Conservation (phyloP, 2,329 filamentous ascomycete species). For the Microcyclospora pomicola region DNA sequence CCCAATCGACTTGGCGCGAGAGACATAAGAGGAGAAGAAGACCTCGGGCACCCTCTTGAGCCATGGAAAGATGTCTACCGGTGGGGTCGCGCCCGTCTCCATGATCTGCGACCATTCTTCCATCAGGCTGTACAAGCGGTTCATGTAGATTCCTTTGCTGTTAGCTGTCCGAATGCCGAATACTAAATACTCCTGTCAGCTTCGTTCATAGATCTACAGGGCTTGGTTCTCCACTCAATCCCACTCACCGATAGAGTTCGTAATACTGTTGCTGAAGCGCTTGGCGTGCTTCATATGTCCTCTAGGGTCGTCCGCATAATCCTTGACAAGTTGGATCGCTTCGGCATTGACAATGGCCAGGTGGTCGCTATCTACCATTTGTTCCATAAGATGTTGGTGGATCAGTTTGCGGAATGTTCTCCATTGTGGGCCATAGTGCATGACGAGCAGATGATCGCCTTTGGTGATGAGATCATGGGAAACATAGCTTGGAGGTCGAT, state of each 20-base stretch:
- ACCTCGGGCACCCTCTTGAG: constrained; percentile 31
- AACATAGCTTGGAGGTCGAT: constrained; percentile 25
- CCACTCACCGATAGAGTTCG: constrained; percentile 15
- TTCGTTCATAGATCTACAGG: background rate
- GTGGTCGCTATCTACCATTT: constrained; percentile 31
- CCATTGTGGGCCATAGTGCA: constrained; percentile 36
- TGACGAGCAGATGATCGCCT: constrained; percentile 35
- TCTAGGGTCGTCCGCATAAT: constrained; percentile 29
- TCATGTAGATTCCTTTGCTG: no score
- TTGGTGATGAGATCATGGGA: constrained; percentile 29
- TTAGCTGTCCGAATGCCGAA: constrained; percentile 14
- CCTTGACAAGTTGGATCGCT: constrained; percentile 33
- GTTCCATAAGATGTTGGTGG: constrained; percentile 31
- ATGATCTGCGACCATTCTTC: constrained; percentile 31
- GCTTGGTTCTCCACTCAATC: background rate
- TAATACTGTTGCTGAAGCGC: constrained; percentile 37
- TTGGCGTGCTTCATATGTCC: constrained; percentile 36
- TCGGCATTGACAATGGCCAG: constrained; percentile 34
- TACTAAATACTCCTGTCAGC: constrained; percentile 1
- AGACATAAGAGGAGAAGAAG: constrained; percentile 28
- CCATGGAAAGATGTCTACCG: constrained; percentile 35
- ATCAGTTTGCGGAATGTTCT: constrained; percentile 32
- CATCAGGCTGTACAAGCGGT: constrained; percentile 28
- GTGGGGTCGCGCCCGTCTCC: constrained; percentile 36
- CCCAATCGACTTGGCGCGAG: constrained; percentile 24